Evolutionary conservation across 768 basidiomycete species (phyloP).

Genomic region (Collybiopsis luxurians): DNA sequence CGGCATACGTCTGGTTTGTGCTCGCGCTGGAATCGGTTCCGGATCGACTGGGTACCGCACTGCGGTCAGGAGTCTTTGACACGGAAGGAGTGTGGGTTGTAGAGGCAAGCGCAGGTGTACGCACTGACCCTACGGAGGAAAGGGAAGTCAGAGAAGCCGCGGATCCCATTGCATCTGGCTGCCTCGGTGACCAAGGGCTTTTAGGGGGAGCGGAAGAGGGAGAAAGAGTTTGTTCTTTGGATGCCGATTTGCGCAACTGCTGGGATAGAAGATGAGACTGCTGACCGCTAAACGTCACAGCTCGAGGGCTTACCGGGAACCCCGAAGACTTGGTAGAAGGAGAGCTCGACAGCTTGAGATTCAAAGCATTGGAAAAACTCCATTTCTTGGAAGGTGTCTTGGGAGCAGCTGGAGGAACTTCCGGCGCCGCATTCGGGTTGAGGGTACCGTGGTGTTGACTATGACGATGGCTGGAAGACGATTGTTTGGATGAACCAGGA

Average conservation of each 20-base stretch:
- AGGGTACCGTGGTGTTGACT: slow-evolving; percentile 35
- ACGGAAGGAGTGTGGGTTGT: slow-evolving; percentile 16
- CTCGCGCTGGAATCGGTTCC: slow-evolving; percentile 78
- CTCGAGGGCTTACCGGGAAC: slow-evolving; percentile 65
- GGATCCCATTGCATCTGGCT: slow-evolving; percentile 75
- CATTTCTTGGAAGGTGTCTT: slow-evolving; percentile 95
- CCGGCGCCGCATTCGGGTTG: slow-evolving; percentile 36
- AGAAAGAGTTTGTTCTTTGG: slow-evolving; percentile 58
- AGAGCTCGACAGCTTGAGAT: slow-evolving; percentile 67
- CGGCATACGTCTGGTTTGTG: slow-evolving; percentile 55
- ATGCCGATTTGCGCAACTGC: slow-evolving; percentile 64
- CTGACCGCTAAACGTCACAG: slow-evolving; percentile 45
- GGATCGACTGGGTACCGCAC: slow-evolving; percentile 55
- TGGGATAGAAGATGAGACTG: slow-evolving; percentile 33
- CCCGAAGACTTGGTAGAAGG: slow-evolving; percentile 57
- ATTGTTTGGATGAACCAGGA: slow-evolving; percentile 43
- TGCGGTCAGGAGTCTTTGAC: slow-evolving; percentile 66
- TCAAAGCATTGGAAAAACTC: slow-evolving; percentile 88
- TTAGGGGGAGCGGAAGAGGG: slow-evolving; percentile 37
- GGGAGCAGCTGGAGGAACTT: slow-evolving; percentile 43
- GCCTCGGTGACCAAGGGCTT: slow-evolving; percentile 63
- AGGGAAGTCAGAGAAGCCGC: slow-evolving; percentile 74
- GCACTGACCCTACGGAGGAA: slow-evolving; percentile 69
- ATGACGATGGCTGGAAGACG: slow-evolving; percentile 41
- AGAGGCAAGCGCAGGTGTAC: slow-evolving; percentile 42